A percentile compares a stretch with the other conserved stretches of the same genome.
phyloP scores from a whole-genome alignment of 495 filamentous ascomycete genomes.

The Astrothelium macrocarpum region DNA sequence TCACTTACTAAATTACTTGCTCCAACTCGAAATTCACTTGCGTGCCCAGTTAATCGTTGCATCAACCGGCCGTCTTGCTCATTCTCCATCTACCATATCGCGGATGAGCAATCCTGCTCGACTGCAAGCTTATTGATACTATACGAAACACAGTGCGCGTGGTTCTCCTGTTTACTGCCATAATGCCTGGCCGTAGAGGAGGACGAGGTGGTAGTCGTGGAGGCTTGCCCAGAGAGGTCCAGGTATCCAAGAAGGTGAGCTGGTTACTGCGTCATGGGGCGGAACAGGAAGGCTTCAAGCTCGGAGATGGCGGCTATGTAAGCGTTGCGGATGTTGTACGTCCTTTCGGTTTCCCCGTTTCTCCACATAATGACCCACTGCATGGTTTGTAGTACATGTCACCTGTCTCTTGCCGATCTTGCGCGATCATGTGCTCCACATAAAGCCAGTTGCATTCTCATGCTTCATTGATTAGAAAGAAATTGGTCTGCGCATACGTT shows the following conservation, averaged over 20 bases:
- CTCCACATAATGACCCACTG: background rate
- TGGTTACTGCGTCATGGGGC: conserved; percentile 78
- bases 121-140: no score
- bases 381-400: background rate
- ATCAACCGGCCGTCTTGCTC: no score
- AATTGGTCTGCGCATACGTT: background rate
- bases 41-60: no score
- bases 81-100: no score
- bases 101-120: no score
- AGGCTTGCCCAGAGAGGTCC: conserved; percentile 45
- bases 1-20: no score
- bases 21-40: no score
- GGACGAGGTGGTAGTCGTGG: conserved; percentile 30
- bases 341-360: conserved; percentile 19
- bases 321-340: conserved; percentile 69
- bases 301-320: conserved; percentile 73
- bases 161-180: no score
- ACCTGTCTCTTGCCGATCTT: background rate
- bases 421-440: background rate
- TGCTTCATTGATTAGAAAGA: background rate
- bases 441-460: background rate
- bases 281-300: conserved; percentile 59
- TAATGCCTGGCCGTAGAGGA: conserved; percentile 14
- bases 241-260: conserved; percentile 72
- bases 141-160: no score